phyloP scores from a whole-genome alignment of 257 asterid genomes.

The Lycium ferocissimum region DNA sequence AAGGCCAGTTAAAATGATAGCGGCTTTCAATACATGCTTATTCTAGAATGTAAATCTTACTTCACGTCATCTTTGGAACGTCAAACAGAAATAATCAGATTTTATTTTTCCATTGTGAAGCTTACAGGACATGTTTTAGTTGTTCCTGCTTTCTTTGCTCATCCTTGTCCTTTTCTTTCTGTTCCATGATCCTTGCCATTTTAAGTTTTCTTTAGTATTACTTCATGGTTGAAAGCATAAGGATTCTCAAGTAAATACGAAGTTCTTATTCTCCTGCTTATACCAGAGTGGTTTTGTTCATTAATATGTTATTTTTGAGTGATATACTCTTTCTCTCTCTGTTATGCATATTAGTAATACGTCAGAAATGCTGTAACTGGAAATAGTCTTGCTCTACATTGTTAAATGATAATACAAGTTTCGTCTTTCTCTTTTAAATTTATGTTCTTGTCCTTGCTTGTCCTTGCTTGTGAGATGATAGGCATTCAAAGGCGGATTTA shows the following conservation, averaged over 20 bases:
- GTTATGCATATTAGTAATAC: not conserved
- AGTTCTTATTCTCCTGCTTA: not conserved
- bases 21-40: not conserved
- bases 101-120: not conserved
- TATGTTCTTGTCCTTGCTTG: not conserved
- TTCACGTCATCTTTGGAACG: not conserved
- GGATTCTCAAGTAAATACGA: not conserved
- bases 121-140: not conserved
- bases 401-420: not conserved
- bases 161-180: not conserved
- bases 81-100: not conserved
- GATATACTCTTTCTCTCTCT: not conserved
- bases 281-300: not conserved
- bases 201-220: not conserved
- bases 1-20: not conserved
- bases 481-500: too few species aligned
- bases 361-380: not conserved
- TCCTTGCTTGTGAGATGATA: not conserved
- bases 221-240: not conserved
- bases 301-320: not conserved
- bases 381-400: not conserved
- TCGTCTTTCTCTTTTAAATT: not conserved
- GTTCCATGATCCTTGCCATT: not conserved
- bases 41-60: not conserved
- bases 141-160: not conserved